Conservation (phyloP, 2,329 filamentous ascomycete genomes). For the Claviceps spartinae region DNA sequence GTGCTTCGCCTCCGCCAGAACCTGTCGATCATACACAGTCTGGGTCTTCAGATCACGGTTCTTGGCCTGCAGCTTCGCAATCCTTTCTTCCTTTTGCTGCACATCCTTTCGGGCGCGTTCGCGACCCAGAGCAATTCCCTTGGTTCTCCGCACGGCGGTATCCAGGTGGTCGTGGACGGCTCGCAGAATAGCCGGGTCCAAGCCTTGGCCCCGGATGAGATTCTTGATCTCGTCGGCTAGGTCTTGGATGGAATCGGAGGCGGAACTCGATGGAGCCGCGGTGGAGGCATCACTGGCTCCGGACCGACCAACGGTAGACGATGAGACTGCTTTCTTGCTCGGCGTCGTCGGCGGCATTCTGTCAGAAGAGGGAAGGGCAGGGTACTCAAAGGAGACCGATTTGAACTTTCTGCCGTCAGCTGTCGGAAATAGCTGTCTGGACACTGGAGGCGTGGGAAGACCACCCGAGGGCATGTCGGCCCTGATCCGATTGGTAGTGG, state of each 20-base stretch:
- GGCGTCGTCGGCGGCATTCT: background rate
- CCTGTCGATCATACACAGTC: constrained; percentile 16
- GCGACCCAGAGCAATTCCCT: constrained; percentile 49
- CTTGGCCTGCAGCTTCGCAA: constrained; percentile 22
- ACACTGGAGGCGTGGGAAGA: constrained; percentile 22
- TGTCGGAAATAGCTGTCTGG: constrained; percentile 23
- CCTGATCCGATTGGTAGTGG: constrained; percentile 10
- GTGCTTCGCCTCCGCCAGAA: constrained; percentile 24
- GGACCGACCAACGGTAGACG: background rate
- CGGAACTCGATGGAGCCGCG: constrained; percentile 7
- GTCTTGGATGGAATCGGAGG: constrained; percentile 14
- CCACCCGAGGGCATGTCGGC: constrained; percentile 11
- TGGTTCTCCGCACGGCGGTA: constrained; percentile 41
- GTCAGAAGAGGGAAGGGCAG: background rate
- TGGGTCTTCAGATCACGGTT: constrained; percentile 27
- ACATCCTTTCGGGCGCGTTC: constrained; percentile 51
- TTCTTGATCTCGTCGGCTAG: constrained; percentile 34
- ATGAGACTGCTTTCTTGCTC: background rate
- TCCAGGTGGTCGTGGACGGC: constrained; percentile 33
- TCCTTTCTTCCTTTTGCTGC: constrained; percentile 43
- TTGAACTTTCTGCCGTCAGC: constrained; percentile 18
- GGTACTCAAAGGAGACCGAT: constrained; percentile 18
- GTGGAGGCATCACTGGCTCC: background rate
- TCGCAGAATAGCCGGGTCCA: constrained; percentile 23
- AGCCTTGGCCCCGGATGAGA: constrained; percentile 29